Base-by-base conservation (phyloP, 2,329 filamentous ascomycete genomes). In the Aspergillus bombycis region DNA sequence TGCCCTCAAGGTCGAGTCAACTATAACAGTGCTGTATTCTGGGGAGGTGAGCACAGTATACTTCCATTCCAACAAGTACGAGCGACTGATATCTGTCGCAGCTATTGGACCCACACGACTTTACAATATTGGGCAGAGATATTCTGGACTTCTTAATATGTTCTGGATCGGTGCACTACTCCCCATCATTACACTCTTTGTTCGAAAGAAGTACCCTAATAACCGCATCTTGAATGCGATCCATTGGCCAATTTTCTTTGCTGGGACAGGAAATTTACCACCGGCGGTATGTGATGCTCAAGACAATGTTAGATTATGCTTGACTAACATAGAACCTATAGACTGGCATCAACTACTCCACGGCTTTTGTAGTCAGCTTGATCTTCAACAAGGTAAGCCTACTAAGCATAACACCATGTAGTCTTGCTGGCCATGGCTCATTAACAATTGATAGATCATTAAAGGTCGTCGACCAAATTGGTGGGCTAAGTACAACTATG, bases 141-240 rank as follows among this genome's bases (percentile, higher is more conserved):
- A 84, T 68, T 78, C 76, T 4, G 71, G 75, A 1, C 72, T 84
- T 16, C 69, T 83, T 14, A 80, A 83, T 63, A 81, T 84, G 67
- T 84, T 84, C 73, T 83, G 80, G 78, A 80, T 84, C 23, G 83
- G 78, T 34, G 74, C 76, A 34, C 68, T 81, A 12, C 68, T 81
- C 16, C 81, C 81, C 1, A 71, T 82, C 0, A 67, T 82, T 26
- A 82, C 80, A 54, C 91, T 77, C 65, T 64, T 77, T 23, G 77
- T 88, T 43, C 86, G 86, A 7, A 84, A 86, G 56, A 80, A 81
- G 58, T 90, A 82, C 71, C 88, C 88, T 19, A 84, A 82, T 70
- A 86, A 83, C 3, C 61, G 64, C 1, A 57, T 70, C 16, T 45
- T 70, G 19, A 46, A 62, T 1, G 67, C 67, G 16, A 43, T 70